phyloP scores from a whole-genome alignment of 2,329 filamentous ascomycete species.

The Fusarium oligoseptatum region DNA sequence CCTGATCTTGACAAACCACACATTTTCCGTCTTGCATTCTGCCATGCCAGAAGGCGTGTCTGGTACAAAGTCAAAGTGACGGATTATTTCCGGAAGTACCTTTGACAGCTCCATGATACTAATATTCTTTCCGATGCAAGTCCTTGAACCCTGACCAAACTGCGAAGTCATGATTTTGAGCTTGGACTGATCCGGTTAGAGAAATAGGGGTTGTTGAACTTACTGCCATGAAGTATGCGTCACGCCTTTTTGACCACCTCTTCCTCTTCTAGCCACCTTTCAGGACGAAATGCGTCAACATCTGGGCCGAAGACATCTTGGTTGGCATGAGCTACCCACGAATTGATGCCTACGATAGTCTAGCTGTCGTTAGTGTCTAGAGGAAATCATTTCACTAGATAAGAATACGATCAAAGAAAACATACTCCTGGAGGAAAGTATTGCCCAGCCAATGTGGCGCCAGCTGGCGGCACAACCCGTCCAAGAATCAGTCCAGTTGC shows the following conservation, averaged over 20 bases:
- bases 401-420: no score
- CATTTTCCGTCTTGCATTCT: neutral
- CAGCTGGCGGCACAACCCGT: neutral
- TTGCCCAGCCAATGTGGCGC: neutral
- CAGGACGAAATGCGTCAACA: neutral
- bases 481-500: neutral
- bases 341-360: neutral
- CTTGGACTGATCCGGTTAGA: neutral
- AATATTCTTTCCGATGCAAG: neutral
- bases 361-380: neutral
- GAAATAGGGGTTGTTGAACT: neutral
- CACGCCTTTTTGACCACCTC: neutral
- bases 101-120: neutral
- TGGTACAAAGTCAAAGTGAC: neutral
- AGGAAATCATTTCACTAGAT: no score
- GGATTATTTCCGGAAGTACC: neutral
- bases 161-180: neutral
- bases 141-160: neutral
- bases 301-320: neutral
- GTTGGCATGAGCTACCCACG: neutral
- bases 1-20: neutral
- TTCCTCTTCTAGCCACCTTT: neutral
- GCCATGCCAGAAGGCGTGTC: neutral
- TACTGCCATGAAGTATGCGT: neutral
- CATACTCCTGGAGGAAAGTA: neutral